These are phyloP conservation scores for Auriscalpium orientale DNA, from an alignment of 768 basidiomycete genomes.

Conservation along the genomic window DNA sequence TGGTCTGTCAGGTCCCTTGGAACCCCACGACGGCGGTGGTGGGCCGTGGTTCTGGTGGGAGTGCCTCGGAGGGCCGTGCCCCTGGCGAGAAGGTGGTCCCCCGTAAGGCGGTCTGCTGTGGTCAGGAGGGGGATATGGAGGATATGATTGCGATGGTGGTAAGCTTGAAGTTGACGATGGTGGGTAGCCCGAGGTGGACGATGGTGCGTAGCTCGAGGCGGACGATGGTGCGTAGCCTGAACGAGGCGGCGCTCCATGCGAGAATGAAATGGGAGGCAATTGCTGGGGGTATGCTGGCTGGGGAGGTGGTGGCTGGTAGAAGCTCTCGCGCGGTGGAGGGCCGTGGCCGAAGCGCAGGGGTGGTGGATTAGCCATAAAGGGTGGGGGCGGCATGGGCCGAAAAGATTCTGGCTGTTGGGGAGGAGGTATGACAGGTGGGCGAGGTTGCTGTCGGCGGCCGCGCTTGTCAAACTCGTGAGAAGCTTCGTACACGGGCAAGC, in stretches of 20 bases:
- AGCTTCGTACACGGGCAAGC: slow-evolving; percentile 70
- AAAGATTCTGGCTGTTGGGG: slow-evolving; percentile 11
- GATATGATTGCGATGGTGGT: not conserved
- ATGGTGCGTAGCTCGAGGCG: not conserved
- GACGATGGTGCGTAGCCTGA: not conserved
- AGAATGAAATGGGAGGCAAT: slow-evolving; percentile 11
- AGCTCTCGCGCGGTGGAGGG: slow-evolving; percentile 11
- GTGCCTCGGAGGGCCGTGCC: slow-evolving; percentile 8
- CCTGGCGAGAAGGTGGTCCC: slow-evolving; percentile 1
- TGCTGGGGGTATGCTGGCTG: slow-evolving; percentile 17
- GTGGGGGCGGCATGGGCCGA: slow-evolving; percentile 20
- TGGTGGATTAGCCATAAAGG: slow-evolving; percentile 5
- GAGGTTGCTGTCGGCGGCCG: slow-evolving; percentile 41
- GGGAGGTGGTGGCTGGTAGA: slow-evolving; percentile 14
- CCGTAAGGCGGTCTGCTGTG: slow-evolving; percentile 17
- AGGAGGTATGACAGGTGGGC: slow-evolving; percentile 15
- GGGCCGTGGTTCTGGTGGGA: slow-evolving; percentile 12
- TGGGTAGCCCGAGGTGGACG: not conserved
- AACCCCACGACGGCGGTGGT: slow-evolving; percentile 6
- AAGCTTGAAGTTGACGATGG: not conserved
- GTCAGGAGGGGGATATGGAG: not conserved
- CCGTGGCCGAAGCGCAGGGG: slow-evolving; percentile 1
- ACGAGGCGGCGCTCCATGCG: not conserved
- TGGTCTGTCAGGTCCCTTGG: slow-evolving; percentile 4
- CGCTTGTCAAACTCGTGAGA: slow-evolving; percentile 81